Evolutionary conservation across 139 green algal species (phyloP).

Genomic region (Microglena sp.): DNA sequence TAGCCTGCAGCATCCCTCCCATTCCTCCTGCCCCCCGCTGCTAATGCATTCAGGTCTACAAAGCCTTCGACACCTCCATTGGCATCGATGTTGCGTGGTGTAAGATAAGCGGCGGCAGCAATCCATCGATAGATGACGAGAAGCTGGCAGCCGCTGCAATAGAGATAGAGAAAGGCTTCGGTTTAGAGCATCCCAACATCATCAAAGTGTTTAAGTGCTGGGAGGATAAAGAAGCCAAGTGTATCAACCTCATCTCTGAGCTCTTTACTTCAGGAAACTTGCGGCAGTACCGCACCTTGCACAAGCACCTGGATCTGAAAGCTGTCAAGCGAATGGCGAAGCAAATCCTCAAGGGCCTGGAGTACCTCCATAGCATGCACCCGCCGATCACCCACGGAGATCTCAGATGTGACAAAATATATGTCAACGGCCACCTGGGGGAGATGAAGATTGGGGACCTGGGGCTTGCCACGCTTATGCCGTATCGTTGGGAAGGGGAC

Average conservation of each 20-base stretch:
- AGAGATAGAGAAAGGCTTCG: constrained; percentile 70
- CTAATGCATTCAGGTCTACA: no score
- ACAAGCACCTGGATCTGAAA: constrained; percentile 72
- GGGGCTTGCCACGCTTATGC: constrained; percentile 73
- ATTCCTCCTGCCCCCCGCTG: no score
- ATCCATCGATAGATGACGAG: no score
- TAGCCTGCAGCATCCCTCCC: no score
- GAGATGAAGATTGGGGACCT: constrained; percentile 95
- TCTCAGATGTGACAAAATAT: constrained; percentile 91
- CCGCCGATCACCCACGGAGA: constrained; percentile 96
- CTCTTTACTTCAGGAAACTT: constrained; percentile 87
- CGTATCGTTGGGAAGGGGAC: constrained; percentile 58
- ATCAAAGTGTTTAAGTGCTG: constrained; percentile 81
- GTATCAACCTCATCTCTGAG: constrained; percentile 89
- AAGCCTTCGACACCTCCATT: constrained; percentile 45
- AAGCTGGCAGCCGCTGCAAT: constrained; percentile 54
- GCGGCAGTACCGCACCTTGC: constrained; percentile 71
- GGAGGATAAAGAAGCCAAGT: constrained; percentile 48
- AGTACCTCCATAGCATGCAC: constrained; percentile 78
- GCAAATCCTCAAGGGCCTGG: constrained; percentile 78
- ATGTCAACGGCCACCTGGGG: constrained; percentile 82
- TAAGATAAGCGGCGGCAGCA: no score
- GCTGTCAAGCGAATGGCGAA: constrained; percentile 84
- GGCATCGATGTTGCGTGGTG: constrained; percentile 88
- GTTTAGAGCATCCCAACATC: constrained; percentile 83